Conservation (phyloP, 108 stramenopile genomes). For the Fragilaria radians region DNA sequence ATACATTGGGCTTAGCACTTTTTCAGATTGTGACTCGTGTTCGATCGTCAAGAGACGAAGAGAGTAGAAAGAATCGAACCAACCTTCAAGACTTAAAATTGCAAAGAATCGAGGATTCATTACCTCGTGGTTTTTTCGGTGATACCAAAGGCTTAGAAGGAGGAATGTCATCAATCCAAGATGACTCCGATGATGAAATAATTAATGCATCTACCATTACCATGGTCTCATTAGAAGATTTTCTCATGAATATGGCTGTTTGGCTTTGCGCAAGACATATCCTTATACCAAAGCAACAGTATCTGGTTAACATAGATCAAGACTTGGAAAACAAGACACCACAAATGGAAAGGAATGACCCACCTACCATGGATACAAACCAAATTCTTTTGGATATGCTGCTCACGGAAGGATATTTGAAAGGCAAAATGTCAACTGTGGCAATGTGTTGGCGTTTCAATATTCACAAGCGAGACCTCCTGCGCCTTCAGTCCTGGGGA, state of each 20-base stretch:
- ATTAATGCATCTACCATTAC: not conserved
- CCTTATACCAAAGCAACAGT: conserved; percentile 52
- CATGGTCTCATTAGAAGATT: conserved; percentile 23
- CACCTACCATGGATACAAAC: no score
- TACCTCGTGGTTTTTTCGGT: no score
- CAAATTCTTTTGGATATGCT: conserved; percentile 26
- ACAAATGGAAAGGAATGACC: no score
- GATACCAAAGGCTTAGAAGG: no score
- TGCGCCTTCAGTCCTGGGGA: conserved; percentile 21
- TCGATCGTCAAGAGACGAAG: not conserved
- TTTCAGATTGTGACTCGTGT: not conserved
- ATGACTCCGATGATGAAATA: not conserved
- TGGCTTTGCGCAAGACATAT: conserved; percentile 59
- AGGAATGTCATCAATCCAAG: no score
- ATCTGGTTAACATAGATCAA: conserved; percentile 24
- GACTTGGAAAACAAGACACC: no score
- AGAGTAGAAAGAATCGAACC: not conserved
- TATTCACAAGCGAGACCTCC: conserved; percentile 10
- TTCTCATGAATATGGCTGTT: conserved; percentile 48
- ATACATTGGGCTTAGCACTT: not conserved
- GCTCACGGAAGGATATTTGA: conserved; percentile 19
- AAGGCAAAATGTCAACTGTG: conserved; percentile 28
- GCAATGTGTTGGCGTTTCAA: conserved; percentile 35
- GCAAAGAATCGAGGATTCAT: not conserved
- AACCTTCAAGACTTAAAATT: not conserved